These are phyloP conservation scores for Globisporangium lucens DNA, from an alignment of 352 stramenopile genomes.

Conservation along the genomic window DNA sequence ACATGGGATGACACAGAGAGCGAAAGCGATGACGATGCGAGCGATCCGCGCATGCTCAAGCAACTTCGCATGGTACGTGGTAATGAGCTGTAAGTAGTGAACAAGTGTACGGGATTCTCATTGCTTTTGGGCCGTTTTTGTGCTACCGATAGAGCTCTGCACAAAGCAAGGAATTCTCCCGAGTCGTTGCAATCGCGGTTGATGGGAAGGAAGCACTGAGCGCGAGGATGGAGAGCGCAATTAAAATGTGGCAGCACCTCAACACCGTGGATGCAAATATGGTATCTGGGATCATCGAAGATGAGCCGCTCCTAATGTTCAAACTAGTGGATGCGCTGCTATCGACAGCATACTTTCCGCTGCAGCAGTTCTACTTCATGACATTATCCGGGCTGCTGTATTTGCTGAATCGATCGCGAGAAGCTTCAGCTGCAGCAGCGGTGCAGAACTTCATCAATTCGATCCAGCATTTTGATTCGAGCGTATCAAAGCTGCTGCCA, in stretches of 20 bases:
- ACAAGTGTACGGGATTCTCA: not conserved
- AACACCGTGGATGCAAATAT: conserved; percentile 18
- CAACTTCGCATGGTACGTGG: conserved; percentile 2
- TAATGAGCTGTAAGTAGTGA: not conserved
- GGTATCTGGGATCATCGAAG: conserved; percentile 26
- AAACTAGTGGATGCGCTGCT: conserved; percentile 42
- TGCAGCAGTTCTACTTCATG: conserved; percentile 67
- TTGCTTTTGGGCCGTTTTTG: not conserved
- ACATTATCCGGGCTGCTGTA: conserved; percentile 34
- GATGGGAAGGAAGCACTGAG: conserved; percentile 35
- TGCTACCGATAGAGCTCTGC: not conserved
- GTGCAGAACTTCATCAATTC: conserved; percentile 13
- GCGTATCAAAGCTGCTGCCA: conserved; percentile 33
- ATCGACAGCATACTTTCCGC: conserved; percentile 54
- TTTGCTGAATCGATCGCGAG: conserved; percentile 24
- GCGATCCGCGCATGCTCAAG: not conserved
- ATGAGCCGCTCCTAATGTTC: conserved; percentile 26
- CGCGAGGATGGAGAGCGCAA: conserved; percentile 35
- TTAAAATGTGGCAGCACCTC: conserved; percentile 33
- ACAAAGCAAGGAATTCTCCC: not conserved
- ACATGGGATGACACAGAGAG: not conserved
- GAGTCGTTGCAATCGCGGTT: conserved; percentile 20
- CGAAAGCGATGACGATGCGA: conserved; percentile 12
- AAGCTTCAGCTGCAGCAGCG: not conserved
- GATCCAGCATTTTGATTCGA: conserved; percentile 24